Evolutionary conservation across 1,139 yeast genomes (phyloP).

Genomic region (Eremothecium gossypii): DNA sequence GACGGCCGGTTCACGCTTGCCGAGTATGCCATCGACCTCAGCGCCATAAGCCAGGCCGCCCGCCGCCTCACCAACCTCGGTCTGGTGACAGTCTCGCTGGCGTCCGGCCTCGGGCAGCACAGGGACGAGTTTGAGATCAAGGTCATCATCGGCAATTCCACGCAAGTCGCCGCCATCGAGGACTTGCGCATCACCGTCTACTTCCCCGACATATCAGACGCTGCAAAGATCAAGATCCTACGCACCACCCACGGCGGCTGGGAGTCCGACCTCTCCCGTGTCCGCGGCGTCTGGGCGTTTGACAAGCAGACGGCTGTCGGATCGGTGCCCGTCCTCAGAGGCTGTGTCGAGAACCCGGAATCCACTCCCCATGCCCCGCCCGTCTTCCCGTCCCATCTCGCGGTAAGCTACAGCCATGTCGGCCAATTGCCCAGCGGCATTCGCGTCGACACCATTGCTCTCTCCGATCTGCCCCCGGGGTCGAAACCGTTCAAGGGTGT

Average conservation of each 20-base stretch:
- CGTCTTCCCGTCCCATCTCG: conserved; percentile 27
- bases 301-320: conserved; percentile 55
- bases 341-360: conserved; percentile 33
- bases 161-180: conserved; percentile 49
- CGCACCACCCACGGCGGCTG: conserved; percentile 31
- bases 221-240: conserved; percentile 17
- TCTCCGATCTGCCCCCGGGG: conserved; percentile 52
- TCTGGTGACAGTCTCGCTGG: conserved; percentile 49
- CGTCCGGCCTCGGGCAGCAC: conserved; percentile 50
- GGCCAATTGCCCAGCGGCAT: conserved; percentile 75
- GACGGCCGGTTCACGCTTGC: conserved; percentile 67
- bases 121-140: conserved; percentile 71
- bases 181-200: conserved; percentile 44
- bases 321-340: conserved; percentile 60
- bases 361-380: conserved; percentile 1
- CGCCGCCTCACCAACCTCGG: conserved; percentile 35
- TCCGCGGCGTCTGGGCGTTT: conserved; percentile 65
- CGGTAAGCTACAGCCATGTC: conserved; percentile 48
- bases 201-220: conserved; percentile 25
- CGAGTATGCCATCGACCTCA: conserved; percentile 53
- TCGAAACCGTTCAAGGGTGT: conserved; percentile 89
- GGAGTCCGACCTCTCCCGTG: conserved; percentile 34
- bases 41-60: conserved; percentile 20
- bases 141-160: conserved; percentile 44
- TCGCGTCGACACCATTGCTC: conserved; percentile 56